Evolutionary conservation across 2,329 filamentous ascomycete genomes (phyloP).

Genomic region (Aspergillus latus): DNA sequence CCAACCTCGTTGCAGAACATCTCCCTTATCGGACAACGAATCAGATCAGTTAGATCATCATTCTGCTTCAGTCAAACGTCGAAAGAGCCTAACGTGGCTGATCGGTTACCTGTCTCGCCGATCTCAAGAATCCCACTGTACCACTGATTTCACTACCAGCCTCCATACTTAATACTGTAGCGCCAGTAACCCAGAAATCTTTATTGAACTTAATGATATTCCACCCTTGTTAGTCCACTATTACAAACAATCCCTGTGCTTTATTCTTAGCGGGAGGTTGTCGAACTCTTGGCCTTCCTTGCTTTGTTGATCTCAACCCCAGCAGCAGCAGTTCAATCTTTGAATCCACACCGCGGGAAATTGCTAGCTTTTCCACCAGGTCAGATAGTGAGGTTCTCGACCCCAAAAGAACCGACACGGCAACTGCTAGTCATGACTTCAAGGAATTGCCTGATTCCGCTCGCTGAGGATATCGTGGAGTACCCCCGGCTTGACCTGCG

Average conservation of each 20-base stretch:
- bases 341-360: not conserved
- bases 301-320: slow-evolving; percentile 2
- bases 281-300: slow-evolving; percentile 3
- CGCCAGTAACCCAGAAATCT: not conserved
- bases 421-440: not conserved
- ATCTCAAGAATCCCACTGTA: not conserved
- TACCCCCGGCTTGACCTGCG: not conserved
- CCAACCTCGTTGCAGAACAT: not conserved
- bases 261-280: not conserved
- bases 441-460: not conserved
- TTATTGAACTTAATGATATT: no score
- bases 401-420: not conserved
- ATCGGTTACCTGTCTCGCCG: slow-evolving; percentile 10
- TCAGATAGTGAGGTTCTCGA: slow-evolving; percentile 1
- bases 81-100: slow-evolving; percentile 21
- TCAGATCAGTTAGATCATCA: not conserved
- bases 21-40: not conserved
- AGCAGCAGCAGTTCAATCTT: not conserved
- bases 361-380: not conserved
- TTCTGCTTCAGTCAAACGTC: not conserved
- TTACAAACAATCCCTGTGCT: not conserved
- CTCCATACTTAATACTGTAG: not conserved
- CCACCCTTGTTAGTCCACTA: not conserved
- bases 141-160: not conserved
- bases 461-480: not conserved